phyloP scores from a whole-genome alignment of 2,329 filamentous ascomycete genomes.

The Trichoderma citrinoviride region DNA sequence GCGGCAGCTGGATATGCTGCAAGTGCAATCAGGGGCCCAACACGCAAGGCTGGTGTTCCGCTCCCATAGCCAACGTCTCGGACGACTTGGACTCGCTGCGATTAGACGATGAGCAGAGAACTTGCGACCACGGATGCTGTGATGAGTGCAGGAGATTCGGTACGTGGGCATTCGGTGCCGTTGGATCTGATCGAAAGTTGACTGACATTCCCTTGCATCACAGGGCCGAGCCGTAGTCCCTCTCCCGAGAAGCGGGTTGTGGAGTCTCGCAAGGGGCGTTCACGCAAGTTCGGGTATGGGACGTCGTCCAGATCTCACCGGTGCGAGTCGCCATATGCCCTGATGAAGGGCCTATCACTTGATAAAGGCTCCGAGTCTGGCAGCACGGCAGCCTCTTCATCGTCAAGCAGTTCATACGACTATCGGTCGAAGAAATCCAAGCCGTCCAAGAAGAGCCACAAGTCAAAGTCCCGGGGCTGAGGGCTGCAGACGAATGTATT shows the following conservation, averaged over 20 bases:
- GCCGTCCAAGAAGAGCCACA: constrained; percentile 31
- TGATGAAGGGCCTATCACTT: constrained; percentile 22
- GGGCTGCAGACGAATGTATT: background rate
- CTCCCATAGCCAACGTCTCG: constrained; percentile 33
- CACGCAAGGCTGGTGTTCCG: constrained; percentile 52
- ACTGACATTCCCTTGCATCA: background rate
- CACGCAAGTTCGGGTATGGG: constrained; percentile 37
- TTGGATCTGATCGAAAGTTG: background rate
- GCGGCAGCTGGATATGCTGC: constrained; percentile 55
- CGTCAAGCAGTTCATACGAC: constrained; percentile 30
- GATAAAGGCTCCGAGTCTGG: constrained; percentile 17
- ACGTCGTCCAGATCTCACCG: constrained; percentile 33
- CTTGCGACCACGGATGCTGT: constrained; percentile 55
- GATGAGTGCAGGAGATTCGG: constrained; percentile 45
- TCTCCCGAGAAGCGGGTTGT: constrained; percentile 39
- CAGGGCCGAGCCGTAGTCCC: constrained; percentile 36
- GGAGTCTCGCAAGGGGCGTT: constrained; percentile 39
- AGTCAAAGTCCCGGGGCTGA: constrained; percentile 26
- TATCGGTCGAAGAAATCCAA: constrained; percentile 31
- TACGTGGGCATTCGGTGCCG: constrained; percentile 31
- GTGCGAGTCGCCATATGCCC: constrained; percentile 32
- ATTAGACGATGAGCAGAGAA: constrained; percentile 39
- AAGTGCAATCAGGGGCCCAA: constrained; percentile 52
- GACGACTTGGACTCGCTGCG: constrained; percentile 35
- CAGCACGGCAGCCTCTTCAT: constrained; percentile 23